phyloP scores from a whole-genome alignment of 139 green algal genomes.

The Gonium pectorale region DNA sequence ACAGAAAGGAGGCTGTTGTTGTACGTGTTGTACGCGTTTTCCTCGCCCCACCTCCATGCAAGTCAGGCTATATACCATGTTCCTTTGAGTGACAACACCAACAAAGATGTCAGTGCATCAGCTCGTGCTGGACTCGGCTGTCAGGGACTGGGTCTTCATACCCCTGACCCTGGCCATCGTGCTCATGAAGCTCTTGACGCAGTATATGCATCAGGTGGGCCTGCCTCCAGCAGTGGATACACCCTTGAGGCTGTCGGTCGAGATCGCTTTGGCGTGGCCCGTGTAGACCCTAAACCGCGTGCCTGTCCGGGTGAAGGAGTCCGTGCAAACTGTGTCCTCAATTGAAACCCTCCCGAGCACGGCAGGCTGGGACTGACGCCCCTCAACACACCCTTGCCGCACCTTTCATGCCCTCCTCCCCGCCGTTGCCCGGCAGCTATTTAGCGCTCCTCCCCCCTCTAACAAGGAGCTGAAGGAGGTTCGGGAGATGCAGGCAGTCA shows the following conservation, averaged over 20 bases:
- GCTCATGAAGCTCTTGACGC: constrained; percentile 91
- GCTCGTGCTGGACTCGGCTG: constrained; percentile 81
- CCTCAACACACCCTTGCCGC: too few relatives aligned
- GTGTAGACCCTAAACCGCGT: background rate
- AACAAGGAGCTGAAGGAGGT: constrained; percentile 75
- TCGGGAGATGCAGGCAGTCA: constrained; percentile 72
- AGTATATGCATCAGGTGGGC: constrained; percentile 84
- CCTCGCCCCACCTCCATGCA: too few relatives aligned
- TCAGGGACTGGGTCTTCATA: constrained; percentile 93
- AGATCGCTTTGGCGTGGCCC: too few relatives aligned
- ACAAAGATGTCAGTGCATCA: constrained; percentile 42
- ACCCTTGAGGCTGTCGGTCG: too few relatives aligned
- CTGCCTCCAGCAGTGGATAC: too few relatives aligned
- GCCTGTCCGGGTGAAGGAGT: background rate
- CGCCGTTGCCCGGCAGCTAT: constrained; percentile 8
- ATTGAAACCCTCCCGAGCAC: background rate
- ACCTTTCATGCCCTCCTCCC: too few relatives aligned
- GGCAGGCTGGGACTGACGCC: background rate
- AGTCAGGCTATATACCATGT: too few relatives aligned
- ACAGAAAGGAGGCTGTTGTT: too few relatives aligned
- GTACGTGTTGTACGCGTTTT: too few relatives aligned
- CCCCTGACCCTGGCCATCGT: constrained; percentile 89
- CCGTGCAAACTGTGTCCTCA: too few relatives aligned
- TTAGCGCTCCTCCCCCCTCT: constrained; percentile 24
- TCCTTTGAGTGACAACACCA: background rate